Evolutionary conservation across 2,329 filamentous ascomycete genomes (phyloP).

Genomic region (Cordyceps fumosorosea): DNA sequence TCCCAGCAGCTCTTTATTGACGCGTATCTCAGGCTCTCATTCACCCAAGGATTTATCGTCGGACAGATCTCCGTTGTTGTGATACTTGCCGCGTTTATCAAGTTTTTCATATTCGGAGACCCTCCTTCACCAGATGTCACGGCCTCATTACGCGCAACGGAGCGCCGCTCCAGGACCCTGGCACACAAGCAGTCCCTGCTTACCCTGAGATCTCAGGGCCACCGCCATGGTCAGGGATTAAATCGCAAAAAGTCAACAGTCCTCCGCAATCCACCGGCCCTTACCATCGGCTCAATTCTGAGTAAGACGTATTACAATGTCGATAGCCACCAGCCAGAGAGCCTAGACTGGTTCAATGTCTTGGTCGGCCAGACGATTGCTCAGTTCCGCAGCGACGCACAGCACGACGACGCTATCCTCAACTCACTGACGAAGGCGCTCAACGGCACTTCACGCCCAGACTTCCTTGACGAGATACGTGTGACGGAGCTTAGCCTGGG

Average conservation of each 20-base stretch:
- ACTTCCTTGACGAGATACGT: slow-evolving; percentile 87
- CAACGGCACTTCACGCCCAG: slow-evolving; percentile 79
- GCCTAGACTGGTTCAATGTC: slow-evolving; percentile 98
- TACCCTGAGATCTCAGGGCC: slow-evolving; percentile 46
- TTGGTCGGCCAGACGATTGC: slow-evolving; percentile 94
- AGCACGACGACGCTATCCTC: slow-evolving; percentile 85
- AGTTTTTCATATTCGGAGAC: slow-evolving; percentile 99
- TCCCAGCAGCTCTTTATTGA: not conserved
- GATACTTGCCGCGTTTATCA: slow-evolving; percentile 90
- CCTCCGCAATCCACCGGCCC: slow-evolving; percentile 62
- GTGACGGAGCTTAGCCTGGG: slow-evolving; percentile 91
- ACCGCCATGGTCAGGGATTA: slow-evolving; percentile 36
- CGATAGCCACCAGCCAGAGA: slow-evolving; percentile 91
- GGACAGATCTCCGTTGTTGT: slow-evolving; percentile 90
- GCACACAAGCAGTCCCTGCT: slow-evolving; percentile 71
- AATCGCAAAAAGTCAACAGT: slow-evolving; percentile 66
- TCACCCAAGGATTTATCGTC: slow-evolving; percentile 87
- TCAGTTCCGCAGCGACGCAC: slow-evolving; percentile 86
- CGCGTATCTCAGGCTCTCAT: slow-evolving; percentile 60
- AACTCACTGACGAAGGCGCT: slow-evolving; percentile 76
- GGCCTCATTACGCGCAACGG: slow-evolving; percentile 66
- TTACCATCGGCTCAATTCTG: slow-evolving; percentile 90
- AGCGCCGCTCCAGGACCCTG: slow-evolving; percentile 65
- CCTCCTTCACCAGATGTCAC: slow-evolving; percentile 76
- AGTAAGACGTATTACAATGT: slow-evolving; percentile 98